These are phyloP conservation scores for Mycosphaerella sp. DNA, from an alignment of 2,329 filamentous ascomycete species.

Conservation along the genomic window DNA sequence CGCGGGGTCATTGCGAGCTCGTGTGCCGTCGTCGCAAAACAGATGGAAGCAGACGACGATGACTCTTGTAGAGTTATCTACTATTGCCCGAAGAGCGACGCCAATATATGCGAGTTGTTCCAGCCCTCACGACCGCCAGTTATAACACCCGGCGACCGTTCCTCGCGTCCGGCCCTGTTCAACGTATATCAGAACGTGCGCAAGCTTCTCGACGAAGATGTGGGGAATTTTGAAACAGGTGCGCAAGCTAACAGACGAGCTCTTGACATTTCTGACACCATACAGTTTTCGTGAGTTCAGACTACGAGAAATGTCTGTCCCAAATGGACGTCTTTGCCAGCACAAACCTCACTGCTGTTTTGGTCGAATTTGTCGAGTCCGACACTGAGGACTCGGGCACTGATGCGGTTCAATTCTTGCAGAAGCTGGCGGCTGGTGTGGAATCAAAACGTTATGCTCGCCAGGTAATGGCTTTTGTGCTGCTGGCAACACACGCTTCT, in stretches of 20 bases:
- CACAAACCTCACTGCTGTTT: constrained; percentile 24
- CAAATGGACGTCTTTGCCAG: constrained; percentile 25
- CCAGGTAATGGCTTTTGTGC: constrained; percentile 30
- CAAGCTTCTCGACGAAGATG: constrained; percentile 30
- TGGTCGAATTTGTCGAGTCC: constrained; percentile 24
- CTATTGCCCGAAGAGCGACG: constrained; percentile 25
- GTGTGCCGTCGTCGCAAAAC: constrained; percentile 15
- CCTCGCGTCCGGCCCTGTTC: constrained; percentile 11
- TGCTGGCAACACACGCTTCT: constrained; percentile 14
- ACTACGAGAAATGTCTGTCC: constrained; percentile 24
- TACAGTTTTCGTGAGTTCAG: constrained; percentile 30
- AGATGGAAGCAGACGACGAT: constrained; percentile 30
- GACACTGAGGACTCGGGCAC: constrained; percentile 8
- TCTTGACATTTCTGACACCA: constrained; percentile 6
- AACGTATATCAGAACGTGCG: constrained; percentile 28
- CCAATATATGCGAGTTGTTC: constrained; percentile 26
- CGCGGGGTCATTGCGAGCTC: not conserved
- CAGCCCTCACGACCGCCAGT: constrained; percentile 17
- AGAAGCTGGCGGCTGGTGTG: constrained; percentile 22
- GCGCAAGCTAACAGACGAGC: not conserved
- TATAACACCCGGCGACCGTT: constrained; percentile 6
- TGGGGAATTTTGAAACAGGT: constrained; percentile 32
- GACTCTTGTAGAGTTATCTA: constrained; percentile 31
- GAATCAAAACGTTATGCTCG: constrained; percentile 25
- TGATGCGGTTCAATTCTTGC: constrained; percentile 23